Conservation (phyloP, 371 early-diverging fungal species). For the Parasitella parasitica region DNA sequence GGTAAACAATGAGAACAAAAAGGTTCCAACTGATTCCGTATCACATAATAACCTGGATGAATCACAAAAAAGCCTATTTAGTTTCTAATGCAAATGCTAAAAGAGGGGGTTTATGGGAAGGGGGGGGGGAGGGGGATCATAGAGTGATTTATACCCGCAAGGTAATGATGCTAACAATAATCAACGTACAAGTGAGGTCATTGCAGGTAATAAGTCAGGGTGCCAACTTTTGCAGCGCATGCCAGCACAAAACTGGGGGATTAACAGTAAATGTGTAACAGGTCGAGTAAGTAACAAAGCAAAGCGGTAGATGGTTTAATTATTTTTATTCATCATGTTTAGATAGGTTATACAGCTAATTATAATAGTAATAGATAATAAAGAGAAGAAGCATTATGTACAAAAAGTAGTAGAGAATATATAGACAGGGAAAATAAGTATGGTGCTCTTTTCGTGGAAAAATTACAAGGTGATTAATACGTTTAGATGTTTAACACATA, state of each 20-base stretch:
- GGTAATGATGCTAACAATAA: not conserved
- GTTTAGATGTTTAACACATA: conserved; percentile 8
- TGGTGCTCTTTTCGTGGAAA: not conserved
- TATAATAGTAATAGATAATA: not conserved
- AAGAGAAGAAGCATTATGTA: not conserved
- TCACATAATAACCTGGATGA: not conserved
- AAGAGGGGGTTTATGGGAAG: not conserved
- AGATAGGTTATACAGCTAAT: not conserved
- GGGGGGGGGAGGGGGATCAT: not conserved
- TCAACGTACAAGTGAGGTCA: conserved; percentile 8
- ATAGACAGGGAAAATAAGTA: not conserved
- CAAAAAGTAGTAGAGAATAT: not conserved
- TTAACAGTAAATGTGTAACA: not conserved
- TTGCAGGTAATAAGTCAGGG: not conserved
- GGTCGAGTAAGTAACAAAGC: not conserved
- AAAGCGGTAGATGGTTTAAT: not conserved
- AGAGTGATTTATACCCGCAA: not conserved
- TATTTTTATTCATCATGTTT: not conserved
- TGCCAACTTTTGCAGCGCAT: conserved; percentile 6
- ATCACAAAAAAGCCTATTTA: not conserved
- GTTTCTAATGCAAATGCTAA: not conserved
- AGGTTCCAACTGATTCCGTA: not conserved
- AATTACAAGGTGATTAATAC: too few relatives aligned
- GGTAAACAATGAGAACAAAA: not conserved
- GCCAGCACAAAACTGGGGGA: not conserved